Evolutionary conservation across 1,284 basidiomycete genomes (phyloP).

Genomic region (Apiotrichum brassicae): DNA sequence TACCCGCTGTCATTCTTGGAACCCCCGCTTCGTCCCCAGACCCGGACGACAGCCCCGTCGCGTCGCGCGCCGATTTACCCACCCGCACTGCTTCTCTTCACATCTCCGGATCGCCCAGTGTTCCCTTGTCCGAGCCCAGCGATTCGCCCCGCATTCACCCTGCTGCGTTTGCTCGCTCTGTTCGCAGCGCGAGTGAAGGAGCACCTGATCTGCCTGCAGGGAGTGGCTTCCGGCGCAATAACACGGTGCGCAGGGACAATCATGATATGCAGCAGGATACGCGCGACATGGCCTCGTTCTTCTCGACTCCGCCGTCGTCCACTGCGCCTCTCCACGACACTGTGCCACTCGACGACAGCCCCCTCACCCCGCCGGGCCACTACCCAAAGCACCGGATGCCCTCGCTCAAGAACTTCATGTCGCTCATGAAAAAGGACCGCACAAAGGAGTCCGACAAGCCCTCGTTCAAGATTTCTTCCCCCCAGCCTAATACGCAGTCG

Average conservation of each 20-base stretch:
- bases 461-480: neutral
- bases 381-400: neutral
- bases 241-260: conserved; percentile 2
- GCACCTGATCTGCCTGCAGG: conserved; percentile 1
- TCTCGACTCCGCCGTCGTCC: conserved; percentile 28
- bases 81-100: neutral
- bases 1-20: conserved; percentile 38
- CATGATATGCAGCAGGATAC: conserved; percentile 9
- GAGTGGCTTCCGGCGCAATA: neutral
- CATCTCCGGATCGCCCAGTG: neutral
- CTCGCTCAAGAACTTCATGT: conserved; percentile 10
- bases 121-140: neutral
- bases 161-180: neutral
- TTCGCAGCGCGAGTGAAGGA: conserved; percentile 9
- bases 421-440: conserved; percentile 4
- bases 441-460: neutral
- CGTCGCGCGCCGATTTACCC: neutral
- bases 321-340: neutral
- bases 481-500: neutral
- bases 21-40: conserved; percentile 11
- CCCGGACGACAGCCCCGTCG: neutral
- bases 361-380: neutral
- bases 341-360: neutral
- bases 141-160: neutral
- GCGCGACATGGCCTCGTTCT: conserved; percentile 41